phyloP scores from a whole-genome alignment of 169 alveolate genomes.

The Babesia sp. region DNA sequence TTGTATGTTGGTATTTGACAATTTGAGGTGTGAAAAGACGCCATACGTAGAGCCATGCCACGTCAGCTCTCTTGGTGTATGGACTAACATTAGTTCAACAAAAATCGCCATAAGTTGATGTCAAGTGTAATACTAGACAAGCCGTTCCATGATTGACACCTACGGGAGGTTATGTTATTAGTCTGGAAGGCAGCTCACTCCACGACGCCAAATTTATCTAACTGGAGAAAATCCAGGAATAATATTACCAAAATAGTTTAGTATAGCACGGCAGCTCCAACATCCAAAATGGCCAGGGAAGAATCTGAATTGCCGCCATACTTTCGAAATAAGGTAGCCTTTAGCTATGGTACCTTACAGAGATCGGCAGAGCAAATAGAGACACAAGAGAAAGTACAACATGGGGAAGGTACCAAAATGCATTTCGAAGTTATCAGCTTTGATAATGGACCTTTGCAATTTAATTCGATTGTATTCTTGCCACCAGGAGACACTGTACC shows the following conservation, averaged over 20 bases:
- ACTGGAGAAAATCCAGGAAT: background rate
- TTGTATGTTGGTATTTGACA: too few species aligned
- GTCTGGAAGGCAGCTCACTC: too few species aligned
- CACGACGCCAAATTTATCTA: background rate
- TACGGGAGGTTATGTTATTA: too few species aligned
- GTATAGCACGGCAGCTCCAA: too few species aligned
- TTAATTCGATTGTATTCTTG: conserved; percentile 32
- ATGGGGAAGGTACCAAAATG: conserved; percentile 3
- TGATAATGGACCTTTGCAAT: conserved; percentile 41
- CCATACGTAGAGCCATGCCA: too few species aligned
- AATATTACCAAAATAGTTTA: too few species aligned
- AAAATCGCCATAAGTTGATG: too few species aligned
- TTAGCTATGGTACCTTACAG: conserved; percentile 24
- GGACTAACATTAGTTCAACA: too few species aligned
- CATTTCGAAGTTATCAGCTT: conserved; percentile 29
- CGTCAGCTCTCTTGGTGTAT: too few species aligned
- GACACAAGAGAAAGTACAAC: conserved; percentile 9
- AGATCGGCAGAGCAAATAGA: conserved; percentile 38
- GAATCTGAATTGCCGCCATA: conserved; percentile 20
- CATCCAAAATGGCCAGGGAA: conserved; percentile 20
- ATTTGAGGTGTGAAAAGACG: too few species aligned
- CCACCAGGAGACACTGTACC: conserved; percentile 16
- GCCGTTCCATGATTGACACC: too few species aligned
- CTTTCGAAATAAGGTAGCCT: conserved; percentile 24
- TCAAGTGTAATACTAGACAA: too few species aligned